These are phyloP conservation scores for Russula olivacea DNA, from an alignment of 768 basidiomycete genomes.

Conservation along the genomic window DNA sequence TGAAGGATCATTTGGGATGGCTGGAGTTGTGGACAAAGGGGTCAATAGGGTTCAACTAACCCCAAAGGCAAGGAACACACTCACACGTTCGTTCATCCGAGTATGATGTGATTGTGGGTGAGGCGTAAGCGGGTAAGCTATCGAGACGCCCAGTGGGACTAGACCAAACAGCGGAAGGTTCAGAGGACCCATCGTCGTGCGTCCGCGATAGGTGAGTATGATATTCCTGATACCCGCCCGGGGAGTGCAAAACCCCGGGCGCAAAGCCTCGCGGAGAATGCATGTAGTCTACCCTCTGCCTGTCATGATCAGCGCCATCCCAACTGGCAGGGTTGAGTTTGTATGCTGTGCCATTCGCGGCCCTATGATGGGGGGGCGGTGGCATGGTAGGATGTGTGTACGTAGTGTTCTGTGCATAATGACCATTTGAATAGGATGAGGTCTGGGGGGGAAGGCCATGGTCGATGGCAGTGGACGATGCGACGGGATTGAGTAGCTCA, in stretches of 20 bases:
- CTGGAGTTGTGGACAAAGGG: constrained; percentile 18
- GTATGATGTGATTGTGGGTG: constrained; percentile 44
- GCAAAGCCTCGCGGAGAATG: constrained; percentile 15
- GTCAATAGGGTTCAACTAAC: constrained; percentile 13
- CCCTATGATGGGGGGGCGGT: constrained; percentile 18
- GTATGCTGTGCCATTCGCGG: constrained; percentile 33
- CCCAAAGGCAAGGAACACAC: constrained; percentile 29
- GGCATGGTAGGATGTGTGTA: constrained; percentile 24
- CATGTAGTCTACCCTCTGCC: constrained; percentile 20
- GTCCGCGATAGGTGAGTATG: constrained; percentile 20
- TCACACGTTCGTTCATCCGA: constrained; percentile 55
- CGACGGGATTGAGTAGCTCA: constrained; percentile 46
- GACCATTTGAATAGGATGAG: constrained; percentile 5
- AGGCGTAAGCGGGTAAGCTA: constrained; percentile 35
- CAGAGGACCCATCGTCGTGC: constrained; percentile 27
- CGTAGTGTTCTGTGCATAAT: constrained; percentile 17
- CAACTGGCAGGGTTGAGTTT: constrained; percentile 61
- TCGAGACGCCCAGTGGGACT: constrained; percentile 34
- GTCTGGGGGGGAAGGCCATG: constrained; percentile 29
- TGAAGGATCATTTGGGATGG: constrained; percentile 17
- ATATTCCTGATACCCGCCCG: constrained; percentile 28
- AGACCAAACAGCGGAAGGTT: constrained; percentile 28
- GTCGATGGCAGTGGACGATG: constrained; percentile 30
- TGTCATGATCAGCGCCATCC: constrained; percentile 40
- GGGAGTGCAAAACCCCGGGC: constrained; percentile 16